Evolutionary conservation across 805 yeast species (phyloP), one percentile per base, ranked within the genome.

Genomic region (Teunomyces funiuensis): DNA sequence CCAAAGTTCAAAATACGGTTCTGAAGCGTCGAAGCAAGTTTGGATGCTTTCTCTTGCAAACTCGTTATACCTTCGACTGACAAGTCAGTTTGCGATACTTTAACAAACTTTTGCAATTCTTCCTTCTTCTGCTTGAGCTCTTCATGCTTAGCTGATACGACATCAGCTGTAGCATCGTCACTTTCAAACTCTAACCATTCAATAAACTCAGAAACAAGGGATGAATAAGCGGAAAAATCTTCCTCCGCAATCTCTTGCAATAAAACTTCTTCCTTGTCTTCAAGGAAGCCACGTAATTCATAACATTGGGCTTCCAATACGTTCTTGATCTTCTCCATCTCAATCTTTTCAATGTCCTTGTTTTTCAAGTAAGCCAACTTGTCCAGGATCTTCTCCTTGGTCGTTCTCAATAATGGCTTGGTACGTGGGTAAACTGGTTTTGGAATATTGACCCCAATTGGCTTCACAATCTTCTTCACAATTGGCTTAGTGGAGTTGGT

Each of bases 141-240:
- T n/a, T 46, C 40, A 15, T 54, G 39, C 46, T 63, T 69, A 7
- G 42, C 53, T 33, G 53, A 40, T 9, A 69, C 45, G 5, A 60
- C 65, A 3, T 55, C 54, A 15, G 56, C 11, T 3, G 60, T 47
- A 1, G 85, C 76, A 16, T 65, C 69, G 40, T 77, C 85, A 27
- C 87, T 73, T 13, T 80, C 88, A 52, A 77, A 79, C 37, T 88
- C 95, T 28, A 88, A 65, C 96, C 96, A 88, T 44, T 84, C 91
- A 34, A 85, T 63, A 18, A 70, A 63, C 8, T 77, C 80, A 11
- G 66, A 42, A 4, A 83, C 76, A 5, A 66, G 46, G 0, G 39
- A 26, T 20, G 50, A 43, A 26, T 53, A 48, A 6, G 45, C 48
- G 9, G 41, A 47, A 18, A 77, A 45, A 28, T 70, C 64, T 0